Evolutionary conservation across 176 grass and related monocot species (phyloP).

Genomic region (Thalia dealbata): DNA sequence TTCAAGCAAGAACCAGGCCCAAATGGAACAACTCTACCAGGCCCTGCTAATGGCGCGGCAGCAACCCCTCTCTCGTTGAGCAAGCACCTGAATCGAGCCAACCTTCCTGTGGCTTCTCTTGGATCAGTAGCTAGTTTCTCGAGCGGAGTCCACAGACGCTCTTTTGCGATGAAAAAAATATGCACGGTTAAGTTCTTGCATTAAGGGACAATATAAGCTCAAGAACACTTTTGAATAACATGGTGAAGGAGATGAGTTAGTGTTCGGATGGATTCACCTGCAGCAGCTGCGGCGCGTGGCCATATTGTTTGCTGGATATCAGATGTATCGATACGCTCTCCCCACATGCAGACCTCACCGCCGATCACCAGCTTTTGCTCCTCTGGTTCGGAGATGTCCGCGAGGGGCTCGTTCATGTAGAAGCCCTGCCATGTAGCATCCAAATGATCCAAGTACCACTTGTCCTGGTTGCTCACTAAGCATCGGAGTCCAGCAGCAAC

Average conservation of each 20-base stretch:
- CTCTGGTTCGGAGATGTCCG: slow-evolving; percentile 41
- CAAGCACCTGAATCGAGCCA: slow-evolving; percentile 87
- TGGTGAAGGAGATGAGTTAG: no score
- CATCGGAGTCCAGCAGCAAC: slow-evolving; percentile 75
- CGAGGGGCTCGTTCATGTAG: slow-evolving; percentile 80
- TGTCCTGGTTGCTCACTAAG: slow-evolving; percentile 88
- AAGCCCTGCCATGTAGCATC: slow-evolving; percentile 67
- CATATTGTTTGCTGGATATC: slow-evolving; percentile 90
- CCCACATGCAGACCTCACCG: slow-evolving; percentile 90
- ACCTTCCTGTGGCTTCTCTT: slow-evolving; percentile 45
- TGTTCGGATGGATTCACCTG: slow-evolving; percentile 37
- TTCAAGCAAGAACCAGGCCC: slow-evolving; percentile 63
- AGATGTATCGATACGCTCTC: slow-evolving; percentile 72
- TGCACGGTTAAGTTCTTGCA: neutral
- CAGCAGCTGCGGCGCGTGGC: slow-evolving; percentile 85
- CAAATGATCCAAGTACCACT: slow-evolving; percentile 93
- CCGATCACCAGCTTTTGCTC: slow-evolving; percentile 70
- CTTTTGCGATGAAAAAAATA: slow-evolving; percentile 26
- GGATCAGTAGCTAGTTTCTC: slow-evolving; percentile 52
- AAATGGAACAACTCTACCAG: slow-evolving; percentile 34
- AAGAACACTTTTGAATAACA: no score
- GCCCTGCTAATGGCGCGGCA: slow-evolving; percentile 57
- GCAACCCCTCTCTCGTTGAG: slow-evolving; percentile 87
- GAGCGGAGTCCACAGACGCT: slow-evolving; percentile 60
- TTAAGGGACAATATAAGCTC: neutral